These are phyloP conservation scores for Stylosanthes scabra DNA, from an alignment of 331 rosid species.

Conservation along the genomic window DNA sequence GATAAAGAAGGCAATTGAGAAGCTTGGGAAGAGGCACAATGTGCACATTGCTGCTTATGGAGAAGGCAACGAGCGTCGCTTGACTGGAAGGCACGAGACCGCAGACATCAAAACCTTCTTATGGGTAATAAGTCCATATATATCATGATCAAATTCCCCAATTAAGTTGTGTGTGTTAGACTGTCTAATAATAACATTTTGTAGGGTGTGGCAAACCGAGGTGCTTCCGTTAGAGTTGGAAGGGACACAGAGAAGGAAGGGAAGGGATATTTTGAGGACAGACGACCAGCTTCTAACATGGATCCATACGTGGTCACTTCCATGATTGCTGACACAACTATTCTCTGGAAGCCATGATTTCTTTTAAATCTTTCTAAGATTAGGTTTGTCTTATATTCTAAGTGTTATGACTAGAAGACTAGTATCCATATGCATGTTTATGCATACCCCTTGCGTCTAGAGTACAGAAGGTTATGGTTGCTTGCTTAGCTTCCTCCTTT, in stretches of 20 bases:
- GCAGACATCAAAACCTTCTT: slow-evolving; percentile 81
- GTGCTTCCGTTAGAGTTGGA: slow-evolving; percentile 92
- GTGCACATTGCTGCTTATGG: slow-evolving; percentile 97
- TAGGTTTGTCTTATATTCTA: no score
- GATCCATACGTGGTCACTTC: slow-evolving; percentile 94
- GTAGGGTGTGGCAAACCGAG: slow-evolving; percentile 97
- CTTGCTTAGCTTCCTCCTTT: no score
- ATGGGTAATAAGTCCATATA: slow-evolving; percentile 86
- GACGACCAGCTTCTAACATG: slow-evolving; percentile 98
- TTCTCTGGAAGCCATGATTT: slow-evolving; percentile 75
- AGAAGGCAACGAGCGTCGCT: slow-evolving; percentile 96
- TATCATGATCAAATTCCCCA: no score
- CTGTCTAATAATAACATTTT: no score
- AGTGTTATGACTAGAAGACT: no score
- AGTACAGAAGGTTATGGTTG: no score
- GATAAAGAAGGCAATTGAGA: slow-evolving; percentile 77
- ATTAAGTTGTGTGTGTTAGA: no score
- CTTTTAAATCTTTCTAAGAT: no score
- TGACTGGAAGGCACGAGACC: slow-evolving; percentile 87
- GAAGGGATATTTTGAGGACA: slow-evolving; percentile 88
- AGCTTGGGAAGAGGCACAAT: slow-evolving; percentile 72
- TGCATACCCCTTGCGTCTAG: no score
- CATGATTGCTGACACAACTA: slow-evolving; percentile 88
- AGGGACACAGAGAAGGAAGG: slow-evolving; percentile 91
- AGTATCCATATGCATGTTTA: no score